Evolutionary conservation across 371 early-diverging fungal genomes (phyloP).

Genomic region (Mucor lusitanicus): DNA sequence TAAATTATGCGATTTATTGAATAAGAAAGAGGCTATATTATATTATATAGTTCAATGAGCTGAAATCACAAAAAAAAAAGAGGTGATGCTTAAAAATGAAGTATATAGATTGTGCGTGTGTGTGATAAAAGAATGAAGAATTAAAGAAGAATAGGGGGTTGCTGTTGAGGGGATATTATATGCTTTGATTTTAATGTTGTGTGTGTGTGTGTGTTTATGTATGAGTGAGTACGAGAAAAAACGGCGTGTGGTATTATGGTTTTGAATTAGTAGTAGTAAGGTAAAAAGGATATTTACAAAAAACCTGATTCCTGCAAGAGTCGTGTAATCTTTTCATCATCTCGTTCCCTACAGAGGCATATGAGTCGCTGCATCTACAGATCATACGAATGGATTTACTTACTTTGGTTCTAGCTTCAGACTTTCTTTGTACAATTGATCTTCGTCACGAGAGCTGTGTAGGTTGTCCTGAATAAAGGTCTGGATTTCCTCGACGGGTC

Average conservation of each 20-base stretch:
- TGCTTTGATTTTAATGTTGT: not conserved
- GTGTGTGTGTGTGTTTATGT: not conserved
- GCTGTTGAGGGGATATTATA: not conserved
- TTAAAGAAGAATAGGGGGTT: not conserved
- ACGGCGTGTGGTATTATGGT: not conserved
- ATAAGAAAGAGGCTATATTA: not conserved
- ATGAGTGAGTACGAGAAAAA: not conserved
- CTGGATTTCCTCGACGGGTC: slow-evolving; percentile 84
- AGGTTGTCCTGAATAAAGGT: slow-evolving; percentile 64
- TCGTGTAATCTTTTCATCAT: slow-evolving; percentile 88
- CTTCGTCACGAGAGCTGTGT: slow-evolving; percentile 54
- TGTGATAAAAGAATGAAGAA: not conserved
- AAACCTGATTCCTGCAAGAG: slow-evolving; percentile 87
- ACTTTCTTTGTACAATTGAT: slow-evolving; percentile 75
- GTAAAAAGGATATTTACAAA: slow-evolving; percentile 53
- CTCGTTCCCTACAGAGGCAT: slow-evolving; percentile 63
- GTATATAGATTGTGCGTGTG: not conserved
- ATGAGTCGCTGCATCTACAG: not conserved
- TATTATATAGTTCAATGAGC: not conserved
- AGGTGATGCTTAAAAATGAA: not conserved
- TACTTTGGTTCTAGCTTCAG: slow-evolving; percentile 82
- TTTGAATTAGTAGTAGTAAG: not conserved
- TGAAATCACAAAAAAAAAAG: not conserved
- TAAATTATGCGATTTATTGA: not conserved
- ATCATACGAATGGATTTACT: not conserved